Percentiles rank a stretch among this genome's conserved stretches.
Conservation (phyloP, 768 basidiomycete genomes). For the Agrocybe pediades region DNA sequence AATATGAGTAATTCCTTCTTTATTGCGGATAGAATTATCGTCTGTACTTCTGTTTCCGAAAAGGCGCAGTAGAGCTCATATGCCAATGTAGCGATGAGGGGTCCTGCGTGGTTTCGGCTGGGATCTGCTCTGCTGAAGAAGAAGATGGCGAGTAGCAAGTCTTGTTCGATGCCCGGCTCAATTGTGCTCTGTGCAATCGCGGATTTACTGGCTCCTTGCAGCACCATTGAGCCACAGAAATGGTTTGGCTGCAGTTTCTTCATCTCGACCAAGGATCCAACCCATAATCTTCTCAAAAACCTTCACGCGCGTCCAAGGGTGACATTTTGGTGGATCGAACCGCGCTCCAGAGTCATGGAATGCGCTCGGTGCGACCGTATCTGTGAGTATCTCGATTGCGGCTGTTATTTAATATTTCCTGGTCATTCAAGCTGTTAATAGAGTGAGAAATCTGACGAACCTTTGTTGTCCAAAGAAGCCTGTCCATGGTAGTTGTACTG, state of each 20-base stretch:
- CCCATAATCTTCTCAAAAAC: conserved; percentile 6
- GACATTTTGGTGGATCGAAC: conserved; percentile 11
- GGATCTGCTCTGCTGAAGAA: conserved; percentile 9
- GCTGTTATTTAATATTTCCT: too few relatives aligned
- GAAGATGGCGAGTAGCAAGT: conserved; percentile 9
- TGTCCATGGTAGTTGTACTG: too few relatives aligned
- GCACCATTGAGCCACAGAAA: conserved; percentile 18
- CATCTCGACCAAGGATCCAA: conserved; percentile 20
- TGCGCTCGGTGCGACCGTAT: conserved; percentile 31
- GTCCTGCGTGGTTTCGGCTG: not conserved
- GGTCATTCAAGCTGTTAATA: too few relatives aligned
- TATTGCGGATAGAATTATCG: not conserved
- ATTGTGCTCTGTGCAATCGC: conserved; percentile 15
- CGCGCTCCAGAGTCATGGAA: conserved; percentile 8
- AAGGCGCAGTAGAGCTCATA: conserved; percentile 11
- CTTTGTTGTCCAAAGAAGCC: too few relatives aligned
- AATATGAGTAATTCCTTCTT: conserved; percentile 4
- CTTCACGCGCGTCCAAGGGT: conserved; percentile 14
- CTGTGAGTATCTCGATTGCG: conserved; percentile 26
- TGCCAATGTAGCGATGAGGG: conserved; percentile 11
- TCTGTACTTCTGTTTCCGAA: not conserved
- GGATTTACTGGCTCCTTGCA: conserved; percentile 20
- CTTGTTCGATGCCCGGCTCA: conserved; percentile 1
- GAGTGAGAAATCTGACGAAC: too few relatives aligned
- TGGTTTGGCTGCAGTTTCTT: not conserved